These are phyloP conservation scores for Fomitopsis schrenkii DNA, from an alignment of 1,284 basidiomycete species.

Conservation along the genomic window DNA sequence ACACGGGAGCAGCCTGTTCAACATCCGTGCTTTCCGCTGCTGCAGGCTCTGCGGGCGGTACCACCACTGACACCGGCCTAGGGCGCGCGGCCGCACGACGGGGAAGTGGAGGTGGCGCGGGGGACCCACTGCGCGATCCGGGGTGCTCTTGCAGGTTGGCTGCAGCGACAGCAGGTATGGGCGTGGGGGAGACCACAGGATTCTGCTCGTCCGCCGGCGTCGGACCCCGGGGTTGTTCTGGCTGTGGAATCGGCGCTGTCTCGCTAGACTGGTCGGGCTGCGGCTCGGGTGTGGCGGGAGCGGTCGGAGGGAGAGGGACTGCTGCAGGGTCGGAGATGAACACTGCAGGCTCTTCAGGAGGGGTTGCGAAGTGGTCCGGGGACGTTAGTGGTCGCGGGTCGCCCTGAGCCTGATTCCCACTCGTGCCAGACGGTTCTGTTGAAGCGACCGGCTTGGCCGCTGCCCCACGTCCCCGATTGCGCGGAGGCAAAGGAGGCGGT, in stretches of 20 bases:
- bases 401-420: not conserved
- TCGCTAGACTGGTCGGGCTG: not conserved
- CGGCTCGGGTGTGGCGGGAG: conserved; percentile 17
- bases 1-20: not conserved
- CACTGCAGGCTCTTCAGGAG: conserved; percentile 27
- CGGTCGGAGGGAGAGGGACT: conserved; percentile 41
- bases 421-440: not conserved
- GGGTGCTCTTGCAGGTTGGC: conserved; percentile 6
- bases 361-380: conserved; percentile 28
- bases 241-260: not conserved
- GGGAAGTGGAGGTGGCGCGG: conserved; percentile 51
- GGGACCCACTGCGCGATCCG: conserved; percentile 19
- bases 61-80: conserved; percentile 25
- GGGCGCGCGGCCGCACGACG: conserved; percentile 45
- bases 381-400: conserved; percentile 9
- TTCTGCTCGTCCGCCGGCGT: not conserved
- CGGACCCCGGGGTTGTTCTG: not conserved
- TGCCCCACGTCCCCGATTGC: not conserved
- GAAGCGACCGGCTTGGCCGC: not conserved
- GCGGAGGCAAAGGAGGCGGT: conserved; percentile 20
- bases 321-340: conserved; percentile 16
- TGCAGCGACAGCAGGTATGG: conserved; percentile 8
- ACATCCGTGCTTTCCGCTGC: not conserved
- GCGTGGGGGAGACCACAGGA: not conserved
- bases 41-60: conserved; percentile 2